Evolutionary conservation across 768 basidiomycete species (phyloP), one percentile per base, ranked within the genome.

Genomic region (Auricularia heimuer): DNA sequence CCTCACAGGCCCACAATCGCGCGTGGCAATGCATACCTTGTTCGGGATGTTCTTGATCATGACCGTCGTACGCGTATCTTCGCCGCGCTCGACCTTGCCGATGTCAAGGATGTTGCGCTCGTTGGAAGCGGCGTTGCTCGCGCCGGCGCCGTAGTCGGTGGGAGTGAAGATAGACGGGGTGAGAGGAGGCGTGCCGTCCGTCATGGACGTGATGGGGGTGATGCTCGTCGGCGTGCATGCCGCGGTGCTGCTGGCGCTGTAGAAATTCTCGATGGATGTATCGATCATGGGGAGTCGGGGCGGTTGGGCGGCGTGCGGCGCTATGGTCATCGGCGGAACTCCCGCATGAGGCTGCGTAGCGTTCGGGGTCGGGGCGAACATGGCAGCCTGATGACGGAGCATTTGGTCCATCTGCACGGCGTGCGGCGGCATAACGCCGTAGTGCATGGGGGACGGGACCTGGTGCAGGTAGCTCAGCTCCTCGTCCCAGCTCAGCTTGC

Each of bases 21-120:
- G 18, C 42, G 12, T 10, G 7, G 39, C 29, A 29, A 29, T 29
- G 65, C 61, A 65, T 60, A 72, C 67, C 65, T 94, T 93, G 76
- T 94, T 95, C 2, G 93, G 93, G 56, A 95, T 90, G 71, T 95
- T 95, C 77, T 94, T 92, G 67, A 91, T 85, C 89, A 92, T 92
- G 61, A 92, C 86, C 35, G 92, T 92, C 39, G 90, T 91, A 37
- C 92, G 81, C 42, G 87, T 91, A 69, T 93, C 91, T 65, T 80
- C 74, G 3, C 93, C 93, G 36, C 81, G 82, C 73, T 89, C 89
- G 69, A 95, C 94, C 65, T 80, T 80, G 54, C 77, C 79, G 12
- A 93, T 74, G 73, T 90, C 86, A 34, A 95, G 73, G 69, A 81
- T 79, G 70, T 89, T 88, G 66, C 79, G 77, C 2, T 51, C 65